These are phyloP conservation scores for Noccaea caerulescens DNA, from an alignment of 345 rosid genomes.

Conservation along the genomic window DNA sequence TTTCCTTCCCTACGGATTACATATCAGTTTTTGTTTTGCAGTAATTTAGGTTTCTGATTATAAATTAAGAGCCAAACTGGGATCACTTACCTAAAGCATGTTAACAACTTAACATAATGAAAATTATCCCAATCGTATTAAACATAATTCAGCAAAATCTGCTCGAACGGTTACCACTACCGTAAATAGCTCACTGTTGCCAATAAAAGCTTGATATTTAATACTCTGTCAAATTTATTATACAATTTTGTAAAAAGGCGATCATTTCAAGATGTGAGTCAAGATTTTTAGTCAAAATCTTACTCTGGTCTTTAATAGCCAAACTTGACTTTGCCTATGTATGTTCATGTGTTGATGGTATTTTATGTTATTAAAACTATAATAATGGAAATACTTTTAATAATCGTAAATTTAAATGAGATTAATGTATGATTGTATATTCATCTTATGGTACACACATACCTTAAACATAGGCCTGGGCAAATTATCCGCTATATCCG, in stretches of 20 bases:
- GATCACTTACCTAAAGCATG: background rate
- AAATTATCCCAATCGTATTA: conserved; percentile 5
- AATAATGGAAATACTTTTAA: background rate
- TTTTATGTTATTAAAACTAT: background rate
- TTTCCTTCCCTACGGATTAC: background rate
- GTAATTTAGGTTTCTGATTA: background rate
- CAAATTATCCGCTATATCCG: too few species aligned
- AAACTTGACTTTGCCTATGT: conserved; percentile 36
- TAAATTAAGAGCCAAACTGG: conserved; percentile 2
- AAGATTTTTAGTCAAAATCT: conserved; percentile 39
- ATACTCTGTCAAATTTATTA: conserved; percentile 1
- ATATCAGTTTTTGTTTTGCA: background rate
- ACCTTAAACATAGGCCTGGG: too few species aligned
- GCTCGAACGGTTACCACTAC: background rate
- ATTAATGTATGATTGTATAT: background rate
- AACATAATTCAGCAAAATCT: background rate
- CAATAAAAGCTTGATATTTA: background rate
- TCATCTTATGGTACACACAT: background rate
- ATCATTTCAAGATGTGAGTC: conserved; percentile 21
- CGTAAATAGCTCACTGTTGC: conserved; percentile 4
- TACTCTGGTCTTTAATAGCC: conserved; percentile 34
- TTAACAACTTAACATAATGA: background rate
- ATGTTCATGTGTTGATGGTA: background rate
- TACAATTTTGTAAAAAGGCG: background rate
- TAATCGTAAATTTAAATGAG: background rate